These are phyloP conservation scores for Choanephora cucurbitarum DNA, from an alignment of 371 early-diverging fungal genomes.

Conservation along the genomic window DNA sequence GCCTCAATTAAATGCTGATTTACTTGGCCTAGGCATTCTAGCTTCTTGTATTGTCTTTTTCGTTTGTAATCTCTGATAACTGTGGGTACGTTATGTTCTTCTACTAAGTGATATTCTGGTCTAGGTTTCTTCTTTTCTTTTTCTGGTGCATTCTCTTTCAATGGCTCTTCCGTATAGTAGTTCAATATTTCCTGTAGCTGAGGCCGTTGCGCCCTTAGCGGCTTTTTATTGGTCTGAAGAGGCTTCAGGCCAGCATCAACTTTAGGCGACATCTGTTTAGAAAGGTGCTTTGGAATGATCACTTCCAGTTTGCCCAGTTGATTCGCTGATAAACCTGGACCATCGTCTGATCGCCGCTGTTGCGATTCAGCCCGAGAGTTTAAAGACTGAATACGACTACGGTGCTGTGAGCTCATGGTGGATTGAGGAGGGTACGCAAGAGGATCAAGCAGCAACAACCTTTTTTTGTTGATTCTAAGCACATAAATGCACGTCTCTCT, in stretches of 20 bases:
- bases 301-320: conserved; percentile 1
- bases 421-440: neutral
- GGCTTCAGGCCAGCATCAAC: neutral
- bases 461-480: no score
- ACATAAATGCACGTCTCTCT: no score
- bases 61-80: conserved; percentile 16
- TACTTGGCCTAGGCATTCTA: conserved; percentile 18
- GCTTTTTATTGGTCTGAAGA: neutral
- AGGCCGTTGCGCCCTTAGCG: neutral
- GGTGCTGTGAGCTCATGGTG: neutral
- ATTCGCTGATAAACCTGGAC: neutral
- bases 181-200: neutral
- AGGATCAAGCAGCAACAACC: no score
- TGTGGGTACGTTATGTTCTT: conserved; percentile 15
- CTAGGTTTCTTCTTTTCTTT: neutral
- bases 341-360: neutral
- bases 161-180: conserved; percentile 2
- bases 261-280: conserved; percentile 1
- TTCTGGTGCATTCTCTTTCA: neutral
- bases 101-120: conserved; percentile 11
- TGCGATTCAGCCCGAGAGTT: neutral
- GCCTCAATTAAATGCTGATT: no score
- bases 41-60: conserved; percentile 7
- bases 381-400: conserved; percentile 1
- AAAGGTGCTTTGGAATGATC: neutral